Conservation (phyloP, 495 filamentous ascomycete species). For the Bombardia bombarda region DNA sequence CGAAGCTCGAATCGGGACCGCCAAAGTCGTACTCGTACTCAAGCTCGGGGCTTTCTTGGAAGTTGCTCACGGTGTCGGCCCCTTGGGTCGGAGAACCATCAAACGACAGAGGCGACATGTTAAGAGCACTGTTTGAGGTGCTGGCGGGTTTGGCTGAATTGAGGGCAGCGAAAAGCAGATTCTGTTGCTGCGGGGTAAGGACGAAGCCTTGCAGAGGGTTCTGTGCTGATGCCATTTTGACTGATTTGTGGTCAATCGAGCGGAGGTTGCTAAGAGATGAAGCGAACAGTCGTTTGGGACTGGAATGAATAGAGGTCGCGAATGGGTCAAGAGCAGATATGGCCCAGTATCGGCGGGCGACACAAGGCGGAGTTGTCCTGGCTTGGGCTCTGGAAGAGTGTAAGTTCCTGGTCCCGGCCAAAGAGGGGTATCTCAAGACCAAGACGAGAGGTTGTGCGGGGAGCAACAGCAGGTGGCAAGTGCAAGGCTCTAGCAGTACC, state of each 20-base stretch:
- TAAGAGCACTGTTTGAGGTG: constrained; percentile 27
- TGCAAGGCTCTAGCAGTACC: no score
- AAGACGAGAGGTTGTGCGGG: no score
- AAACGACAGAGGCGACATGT: constrained; percentile 43
- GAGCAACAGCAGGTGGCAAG: no score
- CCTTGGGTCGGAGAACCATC: constrained; percentile 45
- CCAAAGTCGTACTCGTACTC: constrained; percentile 63
- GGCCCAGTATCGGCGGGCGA: no score
- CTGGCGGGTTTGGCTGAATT: constrained; percentile 56
- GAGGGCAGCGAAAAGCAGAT: constrained; percentile 79
- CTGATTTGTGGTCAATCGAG: constrained; percentile 18
- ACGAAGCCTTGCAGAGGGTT: constrained; percentile 35
- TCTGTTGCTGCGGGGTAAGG: constrained; percentile 80
- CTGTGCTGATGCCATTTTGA: constrained; percentile 38
- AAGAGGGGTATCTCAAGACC: no score
- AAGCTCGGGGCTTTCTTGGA: constrained; percentile 71
- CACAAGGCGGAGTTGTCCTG: no score
- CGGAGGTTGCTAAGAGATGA: background rate
- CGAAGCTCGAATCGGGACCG: constrained; percentile 41
- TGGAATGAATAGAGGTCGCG: background rate
- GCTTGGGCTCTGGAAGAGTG: no score
- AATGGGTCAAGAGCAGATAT: no score
- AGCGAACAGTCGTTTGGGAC: background rate
- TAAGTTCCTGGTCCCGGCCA: no score
- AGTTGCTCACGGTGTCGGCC: constrained; percentile 25